Base-by-base conservation (phyloP, 768 basidiomycete genomes). In the Lactarius indigo region DNA sequence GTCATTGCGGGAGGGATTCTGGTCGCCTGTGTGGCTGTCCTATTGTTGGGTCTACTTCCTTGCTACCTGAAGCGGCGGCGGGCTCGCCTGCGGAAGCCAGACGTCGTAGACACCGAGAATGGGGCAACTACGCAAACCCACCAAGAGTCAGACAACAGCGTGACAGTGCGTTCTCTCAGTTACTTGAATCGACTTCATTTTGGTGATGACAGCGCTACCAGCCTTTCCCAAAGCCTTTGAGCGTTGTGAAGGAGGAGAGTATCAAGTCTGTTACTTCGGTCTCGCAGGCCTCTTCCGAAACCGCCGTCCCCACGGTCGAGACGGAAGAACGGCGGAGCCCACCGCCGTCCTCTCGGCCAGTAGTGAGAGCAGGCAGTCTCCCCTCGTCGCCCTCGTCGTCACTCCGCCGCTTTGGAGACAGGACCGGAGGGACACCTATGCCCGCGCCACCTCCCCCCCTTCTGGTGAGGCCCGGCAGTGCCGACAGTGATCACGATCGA, bases 11-110 rank as follows among this genome's bases (percentile, higher is more conserved):
- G 44, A 26, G 35, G 28, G 15, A 33, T 63, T 20, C 2, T 61
- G 37, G 44, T n/a, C 13, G 60, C 44, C 9, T n/a, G 33, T 17
- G 17, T 37, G 57, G 30, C 23, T 7, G 18, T 63, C 30, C 30
- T 59, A 15, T 35, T 58, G 37, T 42, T 63, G 30, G 47, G 62
- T 59, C 23, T 66, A 17, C 18, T 67, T 20, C 39, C 30, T 5
- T 41, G 47, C 52, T 56, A 35, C 15, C 33, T 64, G 23, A 44
- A 31, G 52, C 50, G 18, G 31, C 55, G 55, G 17, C 55, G 55
- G 20, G 55, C 30, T 8, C 23, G 17, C 5, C 13, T 17, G 9
- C 39, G 5, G n/a, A 35, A 42, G 26, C 23, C 31, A 47, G 15
- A 0, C 18, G 15, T 3, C 23, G 6, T 17, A 37, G 50, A 59